Evolutionary conservation across 1,284 basidiomycete species (phyloP).

Genomic region (Fomitopsis schrenkii): DNA sequence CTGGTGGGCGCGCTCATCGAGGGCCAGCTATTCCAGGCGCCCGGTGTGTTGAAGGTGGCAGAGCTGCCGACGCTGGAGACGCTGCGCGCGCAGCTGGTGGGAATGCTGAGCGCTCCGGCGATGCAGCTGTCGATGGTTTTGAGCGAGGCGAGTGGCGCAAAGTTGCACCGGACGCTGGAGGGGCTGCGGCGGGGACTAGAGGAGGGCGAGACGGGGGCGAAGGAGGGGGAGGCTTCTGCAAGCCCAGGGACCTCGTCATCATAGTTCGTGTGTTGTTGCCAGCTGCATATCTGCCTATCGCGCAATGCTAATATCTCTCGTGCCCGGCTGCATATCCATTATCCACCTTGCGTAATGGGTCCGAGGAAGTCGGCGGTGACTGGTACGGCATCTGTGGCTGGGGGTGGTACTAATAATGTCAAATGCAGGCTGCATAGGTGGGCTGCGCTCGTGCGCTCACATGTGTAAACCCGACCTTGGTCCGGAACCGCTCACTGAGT

Average conservation of each 20-base stretch:
- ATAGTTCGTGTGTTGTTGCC: slow-evolving; percentile 4
- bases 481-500: not conserved
- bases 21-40: slow-evolving; percentile 58
- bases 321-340: not conserved
- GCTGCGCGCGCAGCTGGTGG: slow-evolving; percentile 71
- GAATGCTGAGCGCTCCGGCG: slow-evolving; percentile 67
- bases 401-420: not conserved
- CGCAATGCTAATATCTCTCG: not conserved
- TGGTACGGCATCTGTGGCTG: not conserved
- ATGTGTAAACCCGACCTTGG: not conserved
- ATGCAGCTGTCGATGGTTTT: slow-evolving; percentile 66
- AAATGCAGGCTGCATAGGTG: not conserved
- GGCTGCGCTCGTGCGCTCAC: not conserved
- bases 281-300: not conserved
- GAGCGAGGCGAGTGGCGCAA: slow-evolving; percentile 70
- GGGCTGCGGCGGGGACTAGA: slow-evolving; percentile 74
- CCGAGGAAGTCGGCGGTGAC: not conserved
- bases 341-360: not conserved
- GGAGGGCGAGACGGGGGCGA: slow-evolving; percentile 33
- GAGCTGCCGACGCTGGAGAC: slow-evolving; percentile 69
- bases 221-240: not conserved
- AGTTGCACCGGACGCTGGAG: slow-evolving; percentile 70
- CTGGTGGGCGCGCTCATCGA: slow-evolving; percentile 77
- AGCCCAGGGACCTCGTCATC: not conserved
- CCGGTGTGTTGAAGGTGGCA: slow-evolving; percentile 56